Conservation (phyloP, 495 filamentous ascomycete genomes). For the Podospora pseudoanserina region DNA sequence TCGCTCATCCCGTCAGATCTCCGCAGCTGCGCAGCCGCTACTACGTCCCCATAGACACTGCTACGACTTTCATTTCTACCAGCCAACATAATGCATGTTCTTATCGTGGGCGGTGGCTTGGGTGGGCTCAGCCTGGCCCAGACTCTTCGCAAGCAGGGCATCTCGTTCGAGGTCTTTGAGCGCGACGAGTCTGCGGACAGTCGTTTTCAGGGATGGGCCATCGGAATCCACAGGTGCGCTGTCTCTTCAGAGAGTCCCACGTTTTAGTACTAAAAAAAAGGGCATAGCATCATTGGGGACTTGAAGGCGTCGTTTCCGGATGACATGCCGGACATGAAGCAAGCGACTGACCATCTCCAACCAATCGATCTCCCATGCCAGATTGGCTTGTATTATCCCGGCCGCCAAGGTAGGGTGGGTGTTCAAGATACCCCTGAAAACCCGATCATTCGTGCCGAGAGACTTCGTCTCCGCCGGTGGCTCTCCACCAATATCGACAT, state of each 20-base stretch:
- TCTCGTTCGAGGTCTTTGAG: conserved; percentile 51
- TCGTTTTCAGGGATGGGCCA: conserved; percentile 31
- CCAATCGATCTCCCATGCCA: conserved; percentile 28
- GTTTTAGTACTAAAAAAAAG: too few relatives aligned
- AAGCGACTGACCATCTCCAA: conserved; percentile 27
- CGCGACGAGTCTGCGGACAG: conserved; percentile 23
- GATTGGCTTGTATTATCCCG: conserved; percentile 22
- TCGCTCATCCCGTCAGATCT: too few relatives aligned
- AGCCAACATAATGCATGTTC: conserved; percentile 20
- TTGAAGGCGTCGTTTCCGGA: conserved; percentile 27
- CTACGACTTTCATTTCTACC: background rate
- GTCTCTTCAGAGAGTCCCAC: too few relatives aligned
- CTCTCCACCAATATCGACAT: conserved; percentile 27
- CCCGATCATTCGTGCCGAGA: conserved; percentile 30
- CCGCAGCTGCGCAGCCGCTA: too few relatives aligned
- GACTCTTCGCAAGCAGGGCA: conserved; percentile 42
- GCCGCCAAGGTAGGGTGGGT: conserved; percentile 19
- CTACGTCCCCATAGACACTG: too few relatives aligned
- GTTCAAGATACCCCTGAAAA: conserved; percentile 24
- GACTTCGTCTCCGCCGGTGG: conserved; percentile 26
- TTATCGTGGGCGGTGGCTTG: conserved; percentile 48
- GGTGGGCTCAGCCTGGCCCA: conserved; percentile 49
- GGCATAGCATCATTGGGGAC: conserved; percentile 29
- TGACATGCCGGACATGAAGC: conserved; percentile 26
- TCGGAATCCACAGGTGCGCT: conserved; percentile 16